Evolutionary conservation across 345 rosid species (phyloP).

Genomic region (Eucalyptus cloeziana): DNA sequence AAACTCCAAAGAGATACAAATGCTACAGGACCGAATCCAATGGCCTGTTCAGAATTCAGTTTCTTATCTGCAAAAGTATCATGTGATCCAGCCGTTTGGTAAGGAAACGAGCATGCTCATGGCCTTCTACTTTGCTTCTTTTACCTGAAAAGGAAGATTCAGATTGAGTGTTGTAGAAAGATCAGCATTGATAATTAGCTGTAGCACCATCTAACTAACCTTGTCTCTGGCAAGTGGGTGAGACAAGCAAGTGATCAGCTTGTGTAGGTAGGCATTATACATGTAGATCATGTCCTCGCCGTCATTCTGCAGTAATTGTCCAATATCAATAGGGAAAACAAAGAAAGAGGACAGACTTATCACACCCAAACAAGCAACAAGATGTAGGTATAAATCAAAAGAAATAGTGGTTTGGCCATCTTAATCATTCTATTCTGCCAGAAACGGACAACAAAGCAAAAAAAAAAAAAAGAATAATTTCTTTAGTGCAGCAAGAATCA

Average conservation of each 20-base stretch:
- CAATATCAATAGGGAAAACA: background rate
- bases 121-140: conserved; percentile 87
- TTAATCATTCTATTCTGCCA: background rate
- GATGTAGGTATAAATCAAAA: background rate
- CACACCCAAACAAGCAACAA: background rate
- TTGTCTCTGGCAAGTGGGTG: conserved; percentile 84
- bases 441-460: background rate
- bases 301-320: conserved; percentile 38
- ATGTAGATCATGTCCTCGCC: conserved; percentile 90
- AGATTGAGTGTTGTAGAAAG: background rate
- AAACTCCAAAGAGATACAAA: conserved; percentile 91
- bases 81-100: conserved; percentile 33
- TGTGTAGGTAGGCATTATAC: conserved; percentile 91
- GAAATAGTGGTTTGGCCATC: background rate
- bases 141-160: conserved; percentile 39
- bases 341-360: background rate
- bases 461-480: background rate
- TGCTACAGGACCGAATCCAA: conserved; percentile 29
- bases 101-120: conserved; percentile 59
- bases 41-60: conserved; percentile 38
- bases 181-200: background rate
- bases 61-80: conserved; percentile 38
- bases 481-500: background rate
- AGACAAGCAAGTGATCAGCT: conserved; percentile 77
- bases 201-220: conserved; percentile 29